phyloP scores from a whole-genome alignment of 176 grass and related monocot species.

The Zea luxurians region DNA sequence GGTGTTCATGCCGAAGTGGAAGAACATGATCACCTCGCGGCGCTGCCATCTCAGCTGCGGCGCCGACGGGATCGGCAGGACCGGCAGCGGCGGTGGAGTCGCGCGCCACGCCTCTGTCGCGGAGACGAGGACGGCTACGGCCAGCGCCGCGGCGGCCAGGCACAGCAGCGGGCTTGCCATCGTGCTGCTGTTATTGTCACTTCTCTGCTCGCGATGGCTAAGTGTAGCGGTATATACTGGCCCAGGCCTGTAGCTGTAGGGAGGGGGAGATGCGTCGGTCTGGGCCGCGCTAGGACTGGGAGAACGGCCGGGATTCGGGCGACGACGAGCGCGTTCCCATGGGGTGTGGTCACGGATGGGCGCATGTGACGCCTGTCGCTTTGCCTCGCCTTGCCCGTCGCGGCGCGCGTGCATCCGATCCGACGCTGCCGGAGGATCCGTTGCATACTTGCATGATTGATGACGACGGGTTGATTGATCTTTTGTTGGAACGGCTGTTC shows the following conservation, averaged over 20 bases:
- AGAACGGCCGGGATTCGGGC: background rate
- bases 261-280: background rate
- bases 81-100: conserved; percentile 51
- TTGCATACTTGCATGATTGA: background rate
- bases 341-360: background rate
- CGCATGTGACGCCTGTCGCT: conserved; percentile 2
- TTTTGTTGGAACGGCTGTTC: background rate
- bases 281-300: background rate
- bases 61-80: conserved; percentile 65
- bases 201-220: background rate
- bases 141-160: conserved; percentile 5
- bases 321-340: background rate
- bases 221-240: background rate
- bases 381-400: conserved; percentile 4
- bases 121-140: background rate
- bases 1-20: conserved; percentile 99
- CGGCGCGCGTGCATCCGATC: background rate
- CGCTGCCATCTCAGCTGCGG: conserved; percentile 86
- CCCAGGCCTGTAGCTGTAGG: background rate
- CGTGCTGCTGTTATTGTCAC: background rate
- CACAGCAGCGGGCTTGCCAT: background rate
- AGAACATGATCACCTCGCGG: conserved; percentile 94
- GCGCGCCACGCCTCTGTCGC: background rate
- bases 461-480: background rate
- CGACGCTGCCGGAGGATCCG: background rate